Percentiles rank a stretch among this genome's conserved stretches.
Evolutionary conservation across 2,329 filamentous ascomycete species (phyloP).

Genomic region (Exophiala lecanii-corni): DNA sequence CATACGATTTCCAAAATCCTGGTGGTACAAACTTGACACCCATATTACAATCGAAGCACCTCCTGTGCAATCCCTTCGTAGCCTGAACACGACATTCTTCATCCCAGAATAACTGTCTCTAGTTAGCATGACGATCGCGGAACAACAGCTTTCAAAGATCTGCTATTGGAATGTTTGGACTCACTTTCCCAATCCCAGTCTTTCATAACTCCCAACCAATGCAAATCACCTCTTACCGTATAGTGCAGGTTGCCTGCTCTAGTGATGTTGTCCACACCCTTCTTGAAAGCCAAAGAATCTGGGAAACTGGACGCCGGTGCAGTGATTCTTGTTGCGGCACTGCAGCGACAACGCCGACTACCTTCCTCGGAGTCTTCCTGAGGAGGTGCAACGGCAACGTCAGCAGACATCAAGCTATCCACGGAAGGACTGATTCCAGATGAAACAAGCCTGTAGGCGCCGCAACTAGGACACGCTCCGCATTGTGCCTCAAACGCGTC

Average conservation of each 20-base stretch:
- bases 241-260: slow-evolving; percentile 52
- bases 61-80: no score
- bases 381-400: background rate
- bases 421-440: background rate
- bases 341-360: no score
- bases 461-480: slow-evolving; percentile 12
- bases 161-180: no score
- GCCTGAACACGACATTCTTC: no score
- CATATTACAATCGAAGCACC: no score
- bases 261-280: slow-evolving; percentile 14
- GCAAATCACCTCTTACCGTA: slow-evolving; percentile 59
- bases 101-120: no score
- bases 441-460: background rate
- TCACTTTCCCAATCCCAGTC: slow-evolving; percentile 67
- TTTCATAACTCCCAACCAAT: slow-evolving; percentile 67
- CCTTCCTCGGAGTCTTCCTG: background rate
- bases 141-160: no score
- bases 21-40: no score
- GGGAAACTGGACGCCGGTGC: slow-evolving; percentile 4
- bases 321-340: background rate
- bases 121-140: no score
- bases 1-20: no score
- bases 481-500: slow-evolving; percentile 48
- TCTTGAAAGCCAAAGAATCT: slow-evolving; percentile 10
- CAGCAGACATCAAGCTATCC: background rate